A percentile compares a stretch with the other conserved stretches of the same genome.
These are phyloP conservation scores for Coemansia sp. DNA, from an alignment of 192 early-diverging fungal genomes.

Conservation along the genomic window DNA sequence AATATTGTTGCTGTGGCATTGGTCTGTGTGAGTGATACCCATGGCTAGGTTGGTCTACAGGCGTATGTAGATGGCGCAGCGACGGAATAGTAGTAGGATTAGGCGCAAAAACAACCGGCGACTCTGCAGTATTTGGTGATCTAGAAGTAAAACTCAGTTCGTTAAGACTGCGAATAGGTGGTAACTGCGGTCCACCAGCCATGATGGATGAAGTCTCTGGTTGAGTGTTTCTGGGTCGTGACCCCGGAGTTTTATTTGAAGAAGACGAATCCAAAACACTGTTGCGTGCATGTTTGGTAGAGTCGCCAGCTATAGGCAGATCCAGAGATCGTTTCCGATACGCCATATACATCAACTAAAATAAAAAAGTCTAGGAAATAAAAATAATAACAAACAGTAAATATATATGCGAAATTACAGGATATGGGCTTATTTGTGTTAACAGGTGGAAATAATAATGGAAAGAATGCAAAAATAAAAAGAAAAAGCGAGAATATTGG, in stretches of 20 bases:
- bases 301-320: slow-evolving; percentile 24
- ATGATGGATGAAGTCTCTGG: background rate
- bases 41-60: background rate
- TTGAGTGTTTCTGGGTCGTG: background rate
- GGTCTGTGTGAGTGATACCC: background rate
- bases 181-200: slow-evolving; percentile 17
- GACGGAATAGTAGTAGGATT: slow-evolving; percentile 5
- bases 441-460: background rate
- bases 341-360: slow-evolving; percentile 44
- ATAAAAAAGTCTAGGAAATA: background rate
- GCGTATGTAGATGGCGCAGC: slow-evolving; percentile 9
- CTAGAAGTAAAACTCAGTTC: background rate
- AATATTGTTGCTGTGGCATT: background rate
- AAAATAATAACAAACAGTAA: background rate
- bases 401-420: too few species aligned
- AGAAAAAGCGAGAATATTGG: slow-evolving; percentile 2
- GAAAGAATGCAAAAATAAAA: slow-evolving; percentile 7
- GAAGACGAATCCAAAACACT: too few species aligned
- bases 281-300: slow-evolving; percentile 37
- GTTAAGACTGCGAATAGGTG: slow-evolving; percentile 44
- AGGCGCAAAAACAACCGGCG: background rate
- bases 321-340: slow-evolving; percentile 53
- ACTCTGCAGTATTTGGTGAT: background rate
- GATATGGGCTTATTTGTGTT: too few species aligned
- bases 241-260: background rate